Conservation (phyloP, 2,329 filamentous ascomycete genomes). For the Celoporthe dispersa region DNA sequence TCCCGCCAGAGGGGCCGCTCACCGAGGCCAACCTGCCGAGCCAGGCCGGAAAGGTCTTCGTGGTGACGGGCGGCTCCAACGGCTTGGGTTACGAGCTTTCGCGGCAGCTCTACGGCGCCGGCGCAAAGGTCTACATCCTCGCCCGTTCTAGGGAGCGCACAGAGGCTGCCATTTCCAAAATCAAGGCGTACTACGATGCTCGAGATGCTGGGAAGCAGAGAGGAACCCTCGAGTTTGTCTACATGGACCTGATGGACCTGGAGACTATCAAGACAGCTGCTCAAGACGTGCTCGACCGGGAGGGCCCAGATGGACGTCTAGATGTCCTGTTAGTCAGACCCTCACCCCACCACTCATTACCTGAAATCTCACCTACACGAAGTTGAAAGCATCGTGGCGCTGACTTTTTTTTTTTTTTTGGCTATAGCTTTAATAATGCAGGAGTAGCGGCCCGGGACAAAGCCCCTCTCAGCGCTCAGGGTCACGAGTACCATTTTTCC, state of each 20-base stretch:
- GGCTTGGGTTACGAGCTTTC: constrained; percentile 51
- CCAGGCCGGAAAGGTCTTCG: constrained; percentile 36
- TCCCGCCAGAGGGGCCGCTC: constrained; percentile 30
- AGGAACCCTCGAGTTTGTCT: constrained; percentile 32
- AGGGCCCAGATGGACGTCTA: constrained; percentile 28
- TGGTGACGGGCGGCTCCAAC: constrained; percentile 49
- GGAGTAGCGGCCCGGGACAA: constrained; percentile 32
- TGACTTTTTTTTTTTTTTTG: too few species aligned
- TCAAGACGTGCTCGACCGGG: constrained; percentile 27
- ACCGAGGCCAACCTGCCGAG: constrained; percentile 30
- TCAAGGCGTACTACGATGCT: constrained; percentile 29
- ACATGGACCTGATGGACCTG: constrained; percentile 33
- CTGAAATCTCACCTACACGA: background rate
- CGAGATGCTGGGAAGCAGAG: constrained; percentile 7
- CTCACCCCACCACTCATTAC: too few species aligned
- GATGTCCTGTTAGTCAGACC: constrained; percentile 29
- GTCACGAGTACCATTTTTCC: constrained; percentile 34
- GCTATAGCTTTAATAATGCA: constrained; percentile 32
- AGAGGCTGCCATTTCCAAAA: constrained; percentile 31
- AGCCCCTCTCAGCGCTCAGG: constrained; percentile 30
- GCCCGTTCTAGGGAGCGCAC: constrained; percentile 40
- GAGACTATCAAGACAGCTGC: constrained; percentile 30
- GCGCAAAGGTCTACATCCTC: constrained; percentile 56
- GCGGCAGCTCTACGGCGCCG: constrained; percentile 54
- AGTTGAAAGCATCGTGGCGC: background rate